Conservation (phyloP, 208 protist species). For the Trypanosoma scelopori region DNA sequence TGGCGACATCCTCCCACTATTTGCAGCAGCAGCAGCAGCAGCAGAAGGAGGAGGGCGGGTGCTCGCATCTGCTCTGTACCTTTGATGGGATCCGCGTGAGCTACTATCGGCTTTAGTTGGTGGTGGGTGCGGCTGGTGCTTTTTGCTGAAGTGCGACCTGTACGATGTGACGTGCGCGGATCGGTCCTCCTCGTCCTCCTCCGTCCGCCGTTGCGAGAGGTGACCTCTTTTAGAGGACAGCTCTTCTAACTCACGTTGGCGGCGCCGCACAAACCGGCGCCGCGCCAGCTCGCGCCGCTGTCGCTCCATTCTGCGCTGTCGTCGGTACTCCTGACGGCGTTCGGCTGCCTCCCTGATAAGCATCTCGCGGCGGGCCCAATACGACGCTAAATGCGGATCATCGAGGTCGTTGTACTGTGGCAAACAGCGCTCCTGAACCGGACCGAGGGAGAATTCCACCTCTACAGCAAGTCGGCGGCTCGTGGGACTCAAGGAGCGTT, state of each 20-base stretch:
- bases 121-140: conserved; percentile 5
- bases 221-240: conserved; percentile 48
- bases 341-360: conserved; percentile 48
- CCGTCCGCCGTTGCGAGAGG: conserved; percentile 30
- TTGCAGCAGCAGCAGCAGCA: background rate
- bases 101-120: conserved; percentile 7
- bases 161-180: background rate
- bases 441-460: conserved; percentile 74
- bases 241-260: conserved; percentile 55
- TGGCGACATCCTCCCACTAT: background rate
- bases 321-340: conserved; percentile 43
- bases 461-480: background rate
- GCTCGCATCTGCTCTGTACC: conserved; percentile 12
- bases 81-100: conserved; percentile 2
- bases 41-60: conserved; percentile 1
- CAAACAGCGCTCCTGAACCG: conserved; percentile 59
- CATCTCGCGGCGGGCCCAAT: conserved; percentile 73
- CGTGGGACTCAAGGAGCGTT: background rate
- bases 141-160: background rate
- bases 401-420: conserved; percentile 85
- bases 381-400: conserved; percentile 71
- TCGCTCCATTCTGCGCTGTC: conserved; percentile 45
- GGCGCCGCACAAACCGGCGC: conserved; percentile 62
- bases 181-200: conserved; percentile 28
- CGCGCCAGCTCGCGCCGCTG: conserved; percentile 37